Evolutionary conservation across 2,329 filamentous ascomycete genomes (phyloP).

Genomic region (Sporothrix curviconia): DNA sequence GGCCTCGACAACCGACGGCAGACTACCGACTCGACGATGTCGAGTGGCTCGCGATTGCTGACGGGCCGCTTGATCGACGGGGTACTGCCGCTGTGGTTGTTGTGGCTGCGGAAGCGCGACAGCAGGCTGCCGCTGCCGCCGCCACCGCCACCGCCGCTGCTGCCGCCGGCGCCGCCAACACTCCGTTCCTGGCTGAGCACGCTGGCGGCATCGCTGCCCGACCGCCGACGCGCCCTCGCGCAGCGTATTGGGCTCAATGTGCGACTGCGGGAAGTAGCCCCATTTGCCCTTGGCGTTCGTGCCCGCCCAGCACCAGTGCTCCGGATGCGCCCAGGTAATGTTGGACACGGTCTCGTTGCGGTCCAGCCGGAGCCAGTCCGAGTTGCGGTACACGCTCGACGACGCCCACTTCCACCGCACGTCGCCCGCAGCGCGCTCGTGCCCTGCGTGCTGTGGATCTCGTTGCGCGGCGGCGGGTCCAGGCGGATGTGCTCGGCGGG

Average conservation of each 20-base stretch:
- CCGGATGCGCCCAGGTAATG: slow-evolving; percentile 45
- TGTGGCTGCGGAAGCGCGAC: slow-evolving; percentile 15
- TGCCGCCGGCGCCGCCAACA: slow-evolving; percentile 8
- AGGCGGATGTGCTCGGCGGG: slow-evolving; percentile 43
- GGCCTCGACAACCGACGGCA: not conserved
- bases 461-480: slow-evolving; percentile 35
- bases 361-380: slow-evolving; percentile 51
- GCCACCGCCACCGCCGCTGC: slow-evolving; percentile 21
- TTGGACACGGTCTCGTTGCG: slow-evolving; percentile 61
- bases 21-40: slow-evolving; percentile 15
- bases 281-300: slow-evolving; percentile 46
- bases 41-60: slow-evolving; percentile 18
- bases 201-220: slow-evolving; percentile 22
- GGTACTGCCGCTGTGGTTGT: not conserved
- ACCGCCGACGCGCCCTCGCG: slow-evolving; percentile 31
- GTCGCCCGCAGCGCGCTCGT: slow-evolving; percentile 40
- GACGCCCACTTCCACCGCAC: slow-evolving; percentile 45
- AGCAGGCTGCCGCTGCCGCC: slow-evolving; percentile 13
- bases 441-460: slow-evolving; percentile 40
- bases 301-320: slow-evolving; percentile 53
- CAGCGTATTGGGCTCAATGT: slow-evolving; percentile 42
- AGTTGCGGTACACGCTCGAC: slow-evolving; percentile 32
- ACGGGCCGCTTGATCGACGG: slow-evolving; percentile 9
- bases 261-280: slow-evolving; percentile 47
- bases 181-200: not conserved